Evolutionary conservation across 169 alveolate genomes (phyloP).

Genomic region (Plasmodium coatneyi): DNA sequence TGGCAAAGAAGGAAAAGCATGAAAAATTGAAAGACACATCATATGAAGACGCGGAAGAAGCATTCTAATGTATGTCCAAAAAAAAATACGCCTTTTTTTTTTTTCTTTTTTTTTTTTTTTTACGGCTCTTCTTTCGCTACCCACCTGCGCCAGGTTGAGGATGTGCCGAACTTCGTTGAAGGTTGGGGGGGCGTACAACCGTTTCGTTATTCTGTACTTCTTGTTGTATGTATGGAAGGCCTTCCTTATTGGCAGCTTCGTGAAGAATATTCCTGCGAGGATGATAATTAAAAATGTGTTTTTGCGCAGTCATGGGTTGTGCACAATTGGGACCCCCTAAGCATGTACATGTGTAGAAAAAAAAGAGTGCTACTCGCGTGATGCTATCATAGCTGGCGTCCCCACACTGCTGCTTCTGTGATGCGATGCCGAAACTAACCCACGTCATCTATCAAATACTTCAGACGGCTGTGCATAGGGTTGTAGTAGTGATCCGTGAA

Average conservation of each 20-base stretch:
- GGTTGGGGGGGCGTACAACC: slow-evolving; percentile 74
- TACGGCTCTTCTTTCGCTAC: not conserved
- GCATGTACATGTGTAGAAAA: not conserved
- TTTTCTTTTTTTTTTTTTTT: not conserved
- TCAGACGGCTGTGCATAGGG: slow-evolving; percentile 50
- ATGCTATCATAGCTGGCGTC: not conserved
- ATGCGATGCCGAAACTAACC: slow-evolving; percentile 13
- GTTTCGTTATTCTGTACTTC: slow-evolving; percentile 45
- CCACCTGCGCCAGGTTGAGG: slow-evolving; percentile 77
- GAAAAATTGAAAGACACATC: not conserved
- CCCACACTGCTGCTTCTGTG: not conserved
- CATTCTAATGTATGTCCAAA: not conserved
- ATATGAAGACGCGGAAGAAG: not conserved
- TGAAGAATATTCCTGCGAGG: slow-evolving; percentile 57
- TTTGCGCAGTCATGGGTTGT: not conserved
- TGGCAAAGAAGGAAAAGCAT: not conserved
- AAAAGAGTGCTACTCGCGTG: not conserved
- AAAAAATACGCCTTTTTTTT: not conserved
- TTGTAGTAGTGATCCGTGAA: slow-evolving; percentile 47
- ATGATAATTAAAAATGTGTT: not conserved
- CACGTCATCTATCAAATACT: slow-evolving; percentile 62
- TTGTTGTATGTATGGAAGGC: slow-evolving; percentile 73
- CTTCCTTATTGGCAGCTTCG: slow-evolving; percentile 62
- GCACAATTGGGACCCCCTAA: not conserved
- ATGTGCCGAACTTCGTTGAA: slow-evolving; percentile 74